Evolutionary conservation across 208 protist species (phyloP).

Genomic region (Trypanosoma congolense): DNA sequence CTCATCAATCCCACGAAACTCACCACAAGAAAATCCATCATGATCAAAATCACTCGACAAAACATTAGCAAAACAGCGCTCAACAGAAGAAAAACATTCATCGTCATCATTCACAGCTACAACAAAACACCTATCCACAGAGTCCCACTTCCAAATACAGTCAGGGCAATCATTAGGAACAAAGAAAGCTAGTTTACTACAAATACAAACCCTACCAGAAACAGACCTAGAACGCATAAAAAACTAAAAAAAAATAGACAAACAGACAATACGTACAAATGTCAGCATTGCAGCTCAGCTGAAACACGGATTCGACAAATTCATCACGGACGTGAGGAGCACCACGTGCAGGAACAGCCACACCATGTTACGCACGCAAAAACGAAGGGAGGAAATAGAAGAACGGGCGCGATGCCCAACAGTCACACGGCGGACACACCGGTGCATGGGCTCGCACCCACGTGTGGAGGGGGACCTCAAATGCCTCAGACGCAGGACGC

Average conservation of each 20-base stretch:
- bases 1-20: neutral
- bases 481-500: too few relatives aligned
- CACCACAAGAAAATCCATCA: neutral
- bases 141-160: constrained; percentile 38
- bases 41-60: constrained; percentile 7
- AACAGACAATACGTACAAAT: constrained; percentile 10
- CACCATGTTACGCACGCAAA: too few relatives aligned
- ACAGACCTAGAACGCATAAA: constrained; percentile 6
- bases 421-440: too few relatives aligned
- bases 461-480: too few relatives aligned
- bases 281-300: too few relatives aligned
- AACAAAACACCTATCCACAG: constrained; percentile 38
- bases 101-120: constrained; percentile 32
- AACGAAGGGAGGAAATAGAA: too few relatives aligned
- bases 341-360: too few relatives aligned
- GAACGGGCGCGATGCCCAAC: too few relatives aligned
- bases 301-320: too few relatives aligned
- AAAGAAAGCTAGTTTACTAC: constrained; percentile 15
- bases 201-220: constrained; percentile 16
- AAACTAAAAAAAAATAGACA: constrained; percentile 13
- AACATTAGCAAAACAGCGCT: neutral
- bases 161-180: constrained; percentile 21
- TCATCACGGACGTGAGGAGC: too few relatives aligned
- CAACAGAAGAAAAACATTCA: constrained; percentile 14
- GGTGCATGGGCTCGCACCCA: too few relatives aligned